Evolutionary conservation across 1,284 basidiomycete species (phyloP), one percentile per base, ranked within the genome.

Genomic region (Puccinia triticina): DNA sequence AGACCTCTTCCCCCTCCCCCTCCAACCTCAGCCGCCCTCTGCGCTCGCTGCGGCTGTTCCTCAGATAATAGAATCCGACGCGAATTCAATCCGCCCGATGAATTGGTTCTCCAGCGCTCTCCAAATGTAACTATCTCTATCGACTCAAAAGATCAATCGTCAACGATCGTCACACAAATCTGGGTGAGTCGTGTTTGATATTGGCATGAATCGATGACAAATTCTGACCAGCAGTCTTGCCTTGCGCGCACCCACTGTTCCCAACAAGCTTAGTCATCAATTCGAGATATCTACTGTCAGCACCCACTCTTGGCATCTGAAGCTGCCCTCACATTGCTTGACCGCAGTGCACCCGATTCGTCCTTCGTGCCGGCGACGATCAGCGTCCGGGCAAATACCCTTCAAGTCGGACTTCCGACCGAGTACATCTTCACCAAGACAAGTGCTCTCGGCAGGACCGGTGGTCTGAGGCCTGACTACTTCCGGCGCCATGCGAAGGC

Each of bases 381-480:
- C 21, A 64, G 43, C n/a, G 23, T 37, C 48, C 14, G 26, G 26
- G 46, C 59, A 10, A 26, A 40, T 55, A 32, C 16, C 26, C 48
- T 66, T 34, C 46, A 55, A 32, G 23, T 32, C n/a, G 48, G 34
- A 26, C 26, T 72, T 40, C 77, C 77, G 1, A 80, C 67, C 34
- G 21, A 57, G 23, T 80, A 80, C 55, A 64, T 80, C 23, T 80
- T 80, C n/a, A 80, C 77, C 37, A 80, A 80, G 43, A 80, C 77
- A 1, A 80, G 77, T n/a, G 14, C 29, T 0, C 55, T 72, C 16
- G 67, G 77, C 43, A 50, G 53, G 53, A 72, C 67, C 11, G 53
- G 57, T 18, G 10, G 34, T 34, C 48, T 72, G 26, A 57, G 77
- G 32, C 67, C 50, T 72, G 46, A 57, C 14, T 80, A 80, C 53